Evolutionary conservation across 140 eudicot species (phyloP).

Genomic region (Erigeron philadelphicus): DNA sequence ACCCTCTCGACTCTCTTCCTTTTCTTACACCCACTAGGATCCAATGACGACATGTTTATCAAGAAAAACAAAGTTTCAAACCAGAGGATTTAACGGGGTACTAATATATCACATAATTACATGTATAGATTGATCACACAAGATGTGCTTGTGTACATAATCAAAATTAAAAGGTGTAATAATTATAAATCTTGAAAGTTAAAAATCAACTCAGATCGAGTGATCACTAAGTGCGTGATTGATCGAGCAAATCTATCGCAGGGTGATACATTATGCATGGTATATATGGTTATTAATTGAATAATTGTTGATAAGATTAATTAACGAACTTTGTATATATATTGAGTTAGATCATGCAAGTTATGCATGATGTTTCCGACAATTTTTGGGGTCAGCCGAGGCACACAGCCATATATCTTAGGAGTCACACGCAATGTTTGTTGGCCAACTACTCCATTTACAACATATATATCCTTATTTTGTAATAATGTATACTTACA

Average conservation of each 20-base stretch:
- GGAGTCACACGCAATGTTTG: slow-evolving; percentile 39
- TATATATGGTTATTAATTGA: slow-evolving; percentile 27
- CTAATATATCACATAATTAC: slow-evolving; percentile 21
- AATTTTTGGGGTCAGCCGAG: slow-evolving; percentile 60
- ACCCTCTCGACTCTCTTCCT: slow-evolving; percentile 78
- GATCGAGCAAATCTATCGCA: slow-evolving; percentile 50
- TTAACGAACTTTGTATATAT: slow-evolving; percentile 31
- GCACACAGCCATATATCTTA: slow-evolving; percentile 44
- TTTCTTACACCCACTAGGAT: slow-evolving; percentile 64
- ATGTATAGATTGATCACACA: slow-evolving; percentile 54
- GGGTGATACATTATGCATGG: slow-evolving; percentile 26
- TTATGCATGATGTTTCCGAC: slow-evolving; percentile 41
- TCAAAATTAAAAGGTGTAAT: slow-evolving; percentile 14
- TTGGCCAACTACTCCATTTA: slow-evolving; percentile 48
- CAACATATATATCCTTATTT: slow-evolving; percentile 7
- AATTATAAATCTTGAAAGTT: slow-evolving; percentile 8
- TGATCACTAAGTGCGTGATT: slow-evolving; percentile 47
- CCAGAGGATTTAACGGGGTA: slow-evolving; percentile 28
- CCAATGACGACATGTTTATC: slow-evolving; percentile 56
- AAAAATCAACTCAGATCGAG: slow-evolving; percentile 9
- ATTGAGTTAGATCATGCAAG: slow-evolving; percentile 49
- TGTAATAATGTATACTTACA: not conserved
- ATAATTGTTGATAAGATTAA: slow-evolving; percentile 21
- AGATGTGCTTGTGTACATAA: slow-evolving; percentile 43
- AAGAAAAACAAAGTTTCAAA: slow-evolving; percentile 21